These are phyloP conservation scores for Colletotrichum sp. DNA, from an alignment of 2,329 filamentous ascomycete species.

Conservation along the genomic window DNA sequence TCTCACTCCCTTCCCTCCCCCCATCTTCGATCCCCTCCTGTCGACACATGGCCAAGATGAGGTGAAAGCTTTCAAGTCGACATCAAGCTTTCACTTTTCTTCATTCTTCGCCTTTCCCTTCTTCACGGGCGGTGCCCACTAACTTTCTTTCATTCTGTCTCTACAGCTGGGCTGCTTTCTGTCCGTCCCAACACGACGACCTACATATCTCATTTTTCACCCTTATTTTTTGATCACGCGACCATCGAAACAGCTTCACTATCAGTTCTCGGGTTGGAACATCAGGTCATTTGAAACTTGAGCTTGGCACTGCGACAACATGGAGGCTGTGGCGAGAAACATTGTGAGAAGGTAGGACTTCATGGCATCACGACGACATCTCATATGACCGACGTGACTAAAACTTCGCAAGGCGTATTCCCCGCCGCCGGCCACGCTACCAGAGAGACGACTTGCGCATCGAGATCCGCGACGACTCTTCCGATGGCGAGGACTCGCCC, in stretches of 20 bases:
- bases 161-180: conserved; percentile 14
- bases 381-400: not conserved
- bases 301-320: not conserved
- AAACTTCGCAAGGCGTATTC: not conserved
- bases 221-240: not conserved
- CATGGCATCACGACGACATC: not conserved
- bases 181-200: not conserved
- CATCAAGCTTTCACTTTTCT: not conserved
- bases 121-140: conserved; percentile 13
- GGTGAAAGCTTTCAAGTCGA: conserved; percentile 6
- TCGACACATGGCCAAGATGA: conserved; percentile 11
- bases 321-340: not conserved
- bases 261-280: not conserved
- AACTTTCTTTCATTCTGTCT: not conserved
- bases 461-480: conserved; percentile 6
- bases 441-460: not conserved
- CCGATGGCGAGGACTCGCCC: conserved; percentile 14
- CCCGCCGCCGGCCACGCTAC: conserved; percentile 1
- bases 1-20: not conserved
- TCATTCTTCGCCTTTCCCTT: not conserved
- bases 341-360: conserved; percentile 8
- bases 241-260: not conserved
- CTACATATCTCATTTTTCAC: not conserved
- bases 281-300: not conserved
- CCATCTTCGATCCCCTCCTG: not conserved